These are phyloP conservation scores for Phoenix dactylifera DNA, from an alignment of 176 grass and related monocot species.

Conservation along the genomic window DNA sequence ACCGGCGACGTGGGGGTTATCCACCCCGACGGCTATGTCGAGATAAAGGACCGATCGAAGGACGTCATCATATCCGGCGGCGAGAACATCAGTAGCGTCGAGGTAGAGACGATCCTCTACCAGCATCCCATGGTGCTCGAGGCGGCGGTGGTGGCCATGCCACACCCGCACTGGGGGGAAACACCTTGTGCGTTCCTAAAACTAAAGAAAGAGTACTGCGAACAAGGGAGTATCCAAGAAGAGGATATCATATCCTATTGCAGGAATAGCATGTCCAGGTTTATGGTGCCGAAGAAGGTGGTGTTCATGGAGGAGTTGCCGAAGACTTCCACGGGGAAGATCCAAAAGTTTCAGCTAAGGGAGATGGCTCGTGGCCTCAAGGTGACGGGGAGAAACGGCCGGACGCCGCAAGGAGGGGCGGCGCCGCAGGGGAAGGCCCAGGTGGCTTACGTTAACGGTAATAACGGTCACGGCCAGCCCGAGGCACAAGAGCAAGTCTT, in stretches of 20 bases:
- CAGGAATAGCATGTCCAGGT: conserved; percentile 30
- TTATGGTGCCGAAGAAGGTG: conserved; percentile 71
- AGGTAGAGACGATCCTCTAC: conserved; percentile 57
- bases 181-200: conserved; percentile 16
- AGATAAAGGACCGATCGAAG: conserved; percentile 63
- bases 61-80: conserved; percentile 68
- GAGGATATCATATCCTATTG: conserved; percentile 41
- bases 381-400: too few species aligned
- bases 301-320: conserved; percentile 29
- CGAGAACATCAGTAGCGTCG: conserved; percentile 67
- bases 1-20: conserved; percentile 70
- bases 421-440: too few species aligned
- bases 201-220: conserved; percentile 7
- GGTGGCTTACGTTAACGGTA: too few species aligned
- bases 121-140: conserved; percentile 35
- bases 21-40: conserved; percentile 66
- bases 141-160: conserved; percentile 55
- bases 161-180: conserved; percentile 27
- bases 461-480: too few species aligned
- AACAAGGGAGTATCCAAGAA: conserved; percentile 6
- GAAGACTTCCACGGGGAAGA: conserved; percentile 48
- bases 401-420: not conserved
- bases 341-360: conserved; percentile 50
- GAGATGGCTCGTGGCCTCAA: conserved; percentile 1
- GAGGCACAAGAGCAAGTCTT: too few species aligned